Evolutionary conservation across 129 eudicot genomes (phyloP).

Genomic region (Pseudognaphalium luteoalbum): DNA sequence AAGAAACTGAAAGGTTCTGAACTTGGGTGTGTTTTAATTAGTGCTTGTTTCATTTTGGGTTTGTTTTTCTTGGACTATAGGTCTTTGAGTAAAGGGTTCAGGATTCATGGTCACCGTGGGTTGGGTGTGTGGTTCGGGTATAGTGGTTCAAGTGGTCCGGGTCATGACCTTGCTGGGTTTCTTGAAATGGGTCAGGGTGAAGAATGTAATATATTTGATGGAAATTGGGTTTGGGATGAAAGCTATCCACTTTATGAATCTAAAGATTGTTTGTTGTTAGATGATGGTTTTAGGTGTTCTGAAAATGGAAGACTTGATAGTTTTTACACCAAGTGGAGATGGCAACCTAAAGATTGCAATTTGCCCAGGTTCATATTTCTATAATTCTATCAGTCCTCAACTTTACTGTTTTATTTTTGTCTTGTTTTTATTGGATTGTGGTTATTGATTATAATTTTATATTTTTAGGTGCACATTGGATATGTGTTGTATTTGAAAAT

Average conservation of each 20-base stretch:
- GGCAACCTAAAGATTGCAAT: conserved; percentile 86
- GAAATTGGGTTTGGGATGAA: conserved; percentile 88
- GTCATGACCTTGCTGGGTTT: conserved; percentile 42
- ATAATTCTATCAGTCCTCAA: not conserved
- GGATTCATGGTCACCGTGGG: conserved; percentile 36
- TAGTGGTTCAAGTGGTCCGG: conserved; percentile 29
- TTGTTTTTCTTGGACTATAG: conserved; percentile 59
- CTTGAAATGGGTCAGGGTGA: conserved; percentile 52
- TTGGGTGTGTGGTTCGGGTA: conserved; percentile 46
- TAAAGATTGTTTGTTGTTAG: conserved; percentile 67
- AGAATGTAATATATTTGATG: conserved; percentile 66
- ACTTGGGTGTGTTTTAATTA: conserved; percentile 54
- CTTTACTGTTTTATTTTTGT: not conserved
- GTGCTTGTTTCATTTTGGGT: conserved; percentile 43
- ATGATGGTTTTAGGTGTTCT: conserved; percentile 76
- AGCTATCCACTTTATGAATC: conserved; percentile 74
- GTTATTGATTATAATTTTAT: not conserved
- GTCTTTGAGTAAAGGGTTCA: conserved; percentile 36
- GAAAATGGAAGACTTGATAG: conserved; percentile 73
- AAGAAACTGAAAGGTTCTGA: conserved; percentile 59
- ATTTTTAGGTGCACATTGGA: conserved; percentile 10
- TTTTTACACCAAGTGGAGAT: conserved; percentile 81
- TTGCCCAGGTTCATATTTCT: conserved; percentile 66
- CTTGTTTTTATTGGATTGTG: not conserved
- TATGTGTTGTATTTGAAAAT: conserved; percentile 17